Conservation (phyloP, 192 early-diverging fungal genomes). For the Podila epicladia region DNA sequence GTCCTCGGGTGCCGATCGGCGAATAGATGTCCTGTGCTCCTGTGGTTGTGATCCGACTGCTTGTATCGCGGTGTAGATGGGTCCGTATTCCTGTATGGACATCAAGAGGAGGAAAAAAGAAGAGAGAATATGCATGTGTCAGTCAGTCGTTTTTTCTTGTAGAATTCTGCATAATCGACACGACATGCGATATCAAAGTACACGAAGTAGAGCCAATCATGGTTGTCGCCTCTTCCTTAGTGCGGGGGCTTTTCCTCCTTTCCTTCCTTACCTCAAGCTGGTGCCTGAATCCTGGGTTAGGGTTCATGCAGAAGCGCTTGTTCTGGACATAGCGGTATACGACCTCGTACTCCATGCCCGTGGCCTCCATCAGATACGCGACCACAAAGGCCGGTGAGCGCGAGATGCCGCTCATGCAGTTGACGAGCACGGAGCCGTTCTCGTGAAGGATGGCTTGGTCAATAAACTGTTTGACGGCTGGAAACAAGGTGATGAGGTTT, state of each 20-base stretch:
- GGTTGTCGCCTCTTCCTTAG: too few relatives aligned
- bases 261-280: slow-evolving; percentile 72
- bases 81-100: slow-evolving; percentile 77
- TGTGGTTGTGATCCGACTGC: slow-evolving; percentile 52
- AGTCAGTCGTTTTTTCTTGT: too few relatives aligned
- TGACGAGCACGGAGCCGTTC: slow-evolving; percentile 68
- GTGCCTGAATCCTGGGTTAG: slow-evolving; percentile 81
- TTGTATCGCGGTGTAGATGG: slow-evolving; percentile 75
- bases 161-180: too few relatives aligned
- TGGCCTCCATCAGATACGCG: slow-evolving; percentile 88
- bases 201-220: too few relatives aligned
- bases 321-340: slow-evolving; percentile 89
- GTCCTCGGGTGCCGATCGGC: slow-evolving; percentile 67
- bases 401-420: slow-evolving; percentile 85
- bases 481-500: slow-evolving; percentile 86
- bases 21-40: slow-evolving; percentile 55
- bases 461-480: slow-evolving; percentile 68
- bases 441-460: slow-evolving; percentile 46
- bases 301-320: slow-evolving; percentile 87
- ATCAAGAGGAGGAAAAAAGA: neutral
- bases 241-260: neutral
- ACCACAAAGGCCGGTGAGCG: slow-evolving; percentile 88
- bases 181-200: too few relatives aligned
- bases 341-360: slow-evolving; percentile 68
- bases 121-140: neutral